Evolutionary conservation across 257 asterid genomes (phyloP).

Genomic region (Jaltomata sinuosa): DNA sequence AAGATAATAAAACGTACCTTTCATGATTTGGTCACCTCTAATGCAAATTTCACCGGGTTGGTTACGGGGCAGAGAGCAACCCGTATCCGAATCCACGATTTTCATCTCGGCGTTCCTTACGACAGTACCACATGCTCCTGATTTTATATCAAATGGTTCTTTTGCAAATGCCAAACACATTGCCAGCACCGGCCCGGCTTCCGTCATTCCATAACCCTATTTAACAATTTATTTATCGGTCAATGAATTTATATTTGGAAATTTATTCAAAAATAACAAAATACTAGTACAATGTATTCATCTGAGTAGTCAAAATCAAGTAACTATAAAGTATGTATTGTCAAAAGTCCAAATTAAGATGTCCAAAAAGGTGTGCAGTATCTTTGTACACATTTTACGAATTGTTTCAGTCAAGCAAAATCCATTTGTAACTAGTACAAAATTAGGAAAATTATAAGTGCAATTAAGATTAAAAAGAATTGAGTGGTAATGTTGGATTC

Average conservation of each 20-base stretch:
- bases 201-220: constrained; percentile 97
- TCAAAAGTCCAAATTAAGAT: neutral
- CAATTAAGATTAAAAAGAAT: neutral
- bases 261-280: neutral
- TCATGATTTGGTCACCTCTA: constrained; percentile 90
- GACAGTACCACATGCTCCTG: constrained; percentile 91
- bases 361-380: neutral
- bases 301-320: neutral
- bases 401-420: neutral
- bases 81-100: constrained; percentile 59
- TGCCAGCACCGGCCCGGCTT: constrained; percentile 87
- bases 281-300: neutral
- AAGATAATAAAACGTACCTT: constrained; percentile 33
- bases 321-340: neutral
- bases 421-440: neutral
- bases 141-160: constrained; percentile 64
- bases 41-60: constrained; percentile 86
- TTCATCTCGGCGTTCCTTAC: constrained; percentile 92
- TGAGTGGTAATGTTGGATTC: neutral
- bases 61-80: constrained; percentile 55
- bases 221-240: neutral
- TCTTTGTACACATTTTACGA: neutral
- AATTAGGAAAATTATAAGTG: neutral
- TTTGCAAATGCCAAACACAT: constrained; percentile 93
- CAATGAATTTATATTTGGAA: neutral